A percentile compares a stretch with the other conserved stretches of the same genome.
phyloP scores from a whole-genome alignment of 441 rosid genomes.

The Adansonia madagascariensis region DNA sequence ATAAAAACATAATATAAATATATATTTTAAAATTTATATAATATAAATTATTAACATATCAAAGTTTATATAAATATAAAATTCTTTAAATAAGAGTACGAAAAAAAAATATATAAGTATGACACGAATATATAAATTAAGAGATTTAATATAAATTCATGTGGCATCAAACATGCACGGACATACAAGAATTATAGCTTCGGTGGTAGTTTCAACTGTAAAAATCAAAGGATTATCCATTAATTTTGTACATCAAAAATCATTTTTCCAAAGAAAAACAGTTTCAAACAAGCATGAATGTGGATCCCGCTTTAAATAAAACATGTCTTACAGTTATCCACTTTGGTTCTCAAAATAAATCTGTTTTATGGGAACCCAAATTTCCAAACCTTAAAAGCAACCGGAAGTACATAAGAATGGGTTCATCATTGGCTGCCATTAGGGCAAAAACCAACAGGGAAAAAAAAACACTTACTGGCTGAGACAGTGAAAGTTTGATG shows the following conservation, averaged over 20 bases:
- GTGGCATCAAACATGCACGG: background rate
- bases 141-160: background rate
- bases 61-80: too few species aligned
- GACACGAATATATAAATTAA: too few species aligned
- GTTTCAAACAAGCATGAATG: background rate
- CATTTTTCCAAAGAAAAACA: background rate
- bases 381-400: conserved; percentile 20
- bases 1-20: too few species aligned
- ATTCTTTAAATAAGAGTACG: too few species aligned
- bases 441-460: conserved; percentile 26
- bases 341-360: conserved; percentile 4
- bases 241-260: background rate
- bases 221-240: background rate
- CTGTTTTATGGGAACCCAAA: conserved; percentile 7
- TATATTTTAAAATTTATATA: too few species aligned
- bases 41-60: too few species aligned
- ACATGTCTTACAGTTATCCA: background rate
- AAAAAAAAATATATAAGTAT: too few species aligned
- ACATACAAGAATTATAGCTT: background rate
- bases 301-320: background rate
- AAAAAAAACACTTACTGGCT: background rate
- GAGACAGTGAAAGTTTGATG: background rate
- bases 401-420: background rate
- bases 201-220: background rate
- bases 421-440: conserved; percentile 19